phyloP scores from a whole-genome alignment of 257 asterid genomes.

The Euphrasia confusa region DNA sequence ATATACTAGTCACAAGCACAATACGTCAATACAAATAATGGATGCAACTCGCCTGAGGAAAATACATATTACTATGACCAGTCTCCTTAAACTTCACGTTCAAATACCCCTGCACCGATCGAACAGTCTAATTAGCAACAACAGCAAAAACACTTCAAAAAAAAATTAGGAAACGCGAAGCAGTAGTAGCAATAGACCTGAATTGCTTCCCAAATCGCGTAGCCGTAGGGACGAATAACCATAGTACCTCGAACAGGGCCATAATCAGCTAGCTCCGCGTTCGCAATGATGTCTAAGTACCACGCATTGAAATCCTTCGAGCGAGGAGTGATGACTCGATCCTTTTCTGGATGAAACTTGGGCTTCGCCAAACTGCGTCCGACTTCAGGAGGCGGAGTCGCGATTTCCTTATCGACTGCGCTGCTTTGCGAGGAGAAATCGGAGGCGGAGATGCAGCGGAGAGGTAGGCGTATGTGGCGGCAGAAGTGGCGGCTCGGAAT shows the following conservation, averaged over 20 bases:
- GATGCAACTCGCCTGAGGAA: slow-evolving; percentile 73
- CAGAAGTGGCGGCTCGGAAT: slow-evolving; percentile 30
- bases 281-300: slow-evolving; percentile 85
- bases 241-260: slow-evolving; percentile 98
- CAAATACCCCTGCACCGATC: slow-evolving; percentile 72
- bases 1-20: neutral
- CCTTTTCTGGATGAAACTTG: slow-evolving; percentile 51
- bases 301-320: slow-evolving; percentile 96
- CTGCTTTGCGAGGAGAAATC: slow-evolving; percentile 60
- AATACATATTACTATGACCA: slow-evolving; percentile 98
- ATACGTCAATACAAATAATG: slow-evolving; percentile 12
- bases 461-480: slow-evolving; percentile 35
- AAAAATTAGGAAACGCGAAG: neutral
- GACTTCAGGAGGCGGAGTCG: slow-evolving; percentile 39
- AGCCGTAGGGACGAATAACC: slow-evolving; percentile 99
- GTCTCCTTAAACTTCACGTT: slow-evolving; percentile 96
- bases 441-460: slow-evolving; percentile 40
- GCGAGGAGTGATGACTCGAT: slow-evolving; percentile 76
- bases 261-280: slow-evolving; percentile 95
- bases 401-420: slow-evolving; percentile 49
- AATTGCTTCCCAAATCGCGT: slow-evolving; percentile 99
- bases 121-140: slow-evolving; percentile 15
- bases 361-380: slow-evolving; percentile 41
- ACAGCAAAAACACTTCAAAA: neutral
- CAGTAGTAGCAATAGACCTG: slow-evolving; percentile 44